Base-by-base conservation (phyloP, 768 basidiomycete species). In the Tricholoma terreum region DNA sequence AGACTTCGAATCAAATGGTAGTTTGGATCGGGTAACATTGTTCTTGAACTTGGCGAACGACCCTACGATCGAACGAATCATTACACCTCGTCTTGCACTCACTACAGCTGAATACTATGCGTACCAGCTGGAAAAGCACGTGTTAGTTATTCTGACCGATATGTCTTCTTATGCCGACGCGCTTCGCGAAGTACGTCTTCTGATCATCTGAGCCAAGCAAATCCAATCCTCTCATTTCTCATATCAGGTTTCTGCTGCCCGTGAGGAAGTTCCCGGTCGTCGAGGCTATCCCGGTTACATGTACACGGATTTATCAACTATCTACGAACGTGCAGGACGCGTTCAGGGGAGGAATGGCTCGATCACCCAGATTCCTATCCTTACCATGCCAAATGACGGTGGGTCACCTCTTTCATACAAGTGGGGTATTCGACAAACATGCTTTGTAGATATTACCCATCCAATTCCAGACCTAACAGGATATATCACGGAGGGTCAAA, bases 301-400 rank as follows among this genome's bases (percentile, higher is more conserved):
- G 92, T 98, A 99, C 78, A 99, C 97, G 9, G 97, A 99, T 83
- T 83, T 98, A 80, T 94, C 96, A 50, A 98, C 96, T 33, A 96
- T 99, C 70, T 99, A 99, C 75, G 97, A 99, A 77, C 94, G 97
- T 75, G 97, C 97, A 38, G 97, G 97, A 45, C 95, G 96, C 66
- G 97, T 98, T 52, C 76, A 97, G 77, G 97, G 97, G 61, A 84
- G 96, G 65, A 98, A 98, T 75, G 97, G 97, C 43, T 97, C 94
- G 49, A 99, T 99, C 80, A 99, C 97, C 54, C 97, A 99, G 78
- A 97, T 98, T 73, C 97, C 97, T 59, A 99, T 98, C 68, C 82
- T 99, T 55, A 98, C 97, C 58, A 99, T 99, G 97, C 97, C 97
- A 22, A 99, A 98, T 76, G 97, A 98, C 74, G 96, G 94, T 92